Conservation (phyloP, 345 rosid genomes). For the Diplotaxis tenuifolia region DNA sequence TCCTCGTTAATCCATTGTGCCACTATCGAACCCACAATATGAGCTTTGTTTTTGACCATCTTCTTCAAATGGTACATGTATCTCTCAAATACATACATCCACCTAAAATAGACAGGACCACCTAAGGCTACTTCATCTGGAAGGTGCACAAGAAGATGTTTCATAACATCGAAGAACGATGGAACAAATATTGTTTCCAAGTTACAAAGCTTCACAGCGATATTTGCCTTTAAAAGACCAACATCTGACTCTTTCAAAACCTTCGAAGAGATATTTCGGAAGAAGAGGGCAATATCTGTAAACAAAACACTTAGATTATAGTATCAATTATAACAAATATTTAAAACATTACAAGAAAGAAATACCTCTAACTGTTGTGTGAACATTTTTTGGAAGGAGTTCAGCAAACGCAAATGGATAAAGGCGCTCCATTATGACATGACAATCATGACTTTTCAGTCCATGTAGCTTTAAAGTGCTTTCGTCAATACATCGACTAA, state of each 20-base stretch:
- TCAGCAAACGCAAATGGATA: not conserved
- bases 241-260: not conserved
- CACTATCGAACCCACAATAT: not conserved
- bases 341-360: not conserved
- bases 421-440: not conserved
- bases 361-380: not conserved
- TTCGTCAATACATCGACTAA: not conserved
- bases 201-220: not conserved
- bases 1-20: not conserved
- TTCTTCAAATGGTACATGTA: not conserved
- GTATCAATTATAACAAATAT: not conserved
- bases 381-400: not conserved
- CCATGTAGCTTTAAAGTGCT: not conserved
- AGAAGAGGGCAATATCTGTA: not conserved
- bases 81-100: not conserved
- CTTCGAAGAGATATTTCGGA: not conserved
- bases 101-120: not conserved
- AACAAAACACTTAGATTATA: too few species aligned
- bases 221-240: not conserved
- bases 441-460: slow-evolving; percentile 7
- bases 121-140: not conserved
- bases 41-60: not conserved
- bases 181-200: not conserved
- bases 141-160: too few species aligned
- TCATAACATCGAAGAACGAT: too few species aligned